Percentiles rank a stretch among this genome's conserved stretches.
Conservation (phyloP, 1,139 yeast species). For the Magnusiomyces sp. region DNA sequence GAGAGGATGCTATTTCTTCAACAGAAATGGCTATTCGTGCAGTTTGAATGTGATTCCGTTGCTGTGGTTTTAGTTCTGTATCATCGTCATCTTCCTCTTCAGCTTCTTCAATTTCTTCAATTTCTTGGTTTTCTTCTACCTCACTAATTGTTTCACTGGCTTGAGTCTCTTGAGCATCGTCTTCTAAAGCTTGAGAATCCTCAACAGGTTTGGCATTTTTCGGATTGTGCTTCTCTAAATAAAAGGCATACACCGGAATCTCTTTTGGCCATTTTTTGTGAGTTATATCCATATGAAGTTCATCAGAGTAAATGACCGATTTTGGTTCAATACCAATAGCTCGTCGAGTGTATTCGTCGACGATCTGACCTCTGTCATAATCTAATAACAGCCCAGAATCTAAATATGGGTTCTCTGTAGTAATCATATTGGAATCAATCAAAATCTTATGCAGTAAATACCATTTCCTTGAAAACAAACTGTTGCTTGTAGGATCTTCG, state of each 20-base stretch:
- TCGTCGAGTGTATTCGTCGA: conserved; percentile 5
- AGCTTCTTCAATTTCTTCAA: too few species aligned
- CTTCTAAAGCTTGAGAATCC: too few species aligned
- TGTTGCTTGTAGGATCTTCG: too few species aligned
- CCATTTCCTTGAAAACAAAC: too few species aligned
- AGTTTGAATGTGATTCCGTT: too few species aligned
- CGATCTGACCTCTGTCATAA: conserved; percentile 2
- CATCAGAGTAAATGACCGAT: conserved; percentile 1
- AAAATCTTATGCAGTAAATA: conserved; percentile 8
- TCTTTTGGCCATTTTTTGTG: conserved; percentile 3
- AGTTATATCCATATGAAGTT: not conserved
- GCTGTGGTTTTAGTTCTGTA: too few species aligned
- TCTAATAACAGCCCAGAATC: conserved; percentile 11
- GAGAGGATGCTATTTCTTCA: conserved; percentile 3
- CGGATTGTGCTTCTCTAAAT: not conserved
- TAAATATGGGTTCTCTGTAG: conserved; percentile 9
- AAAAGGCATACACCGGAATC: conserved; percentile 4
- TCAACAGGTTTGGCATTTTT: not conserved
- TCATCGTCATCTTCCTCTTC: too few species aligned
- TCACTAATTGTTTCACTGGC: too few species aligned
- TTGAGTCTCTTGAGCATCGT: too few species aligned
- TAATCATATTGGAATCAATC: conserved; percentile 6
- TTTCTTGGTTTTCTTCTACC: too few species aligned
- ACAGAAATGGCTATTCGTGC: conserved; percentile 13
- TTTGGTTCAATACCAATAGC: not conserved